phyloP scores from a whole-genome alignment of 1,139 yeast genomes.

The Zygosaccharomyces sapae region DNA sequence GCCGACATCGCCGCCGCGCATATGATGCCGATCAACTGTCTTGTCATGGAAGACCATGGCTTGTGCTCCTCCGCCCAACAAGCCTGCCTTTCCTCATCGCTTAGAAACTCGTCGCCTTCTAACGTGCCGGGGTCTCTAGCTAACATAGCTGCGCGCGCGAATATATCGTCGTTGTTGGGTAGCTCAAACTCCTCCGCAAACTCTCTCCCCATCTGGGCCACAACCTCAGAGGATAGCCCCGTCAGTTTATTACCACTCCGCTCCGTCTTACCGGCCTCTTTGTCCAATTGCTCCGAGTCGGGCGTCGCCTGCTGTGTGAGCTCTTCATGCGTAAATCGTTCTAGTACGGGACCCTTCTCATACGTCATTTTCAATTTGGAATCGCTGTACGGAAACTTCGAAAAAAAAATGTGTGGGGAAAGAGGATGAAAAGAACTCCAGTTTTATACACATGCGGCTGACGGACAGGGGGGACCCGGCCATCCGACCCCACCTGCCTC shows the following conservation, averaged over 20 bases:
- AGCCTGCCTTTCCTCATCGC: conserved; percentile 55
- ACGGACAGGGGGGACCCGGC: conserved; percentile 1
- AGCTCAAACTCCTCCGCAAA: conserved; percentile 61
- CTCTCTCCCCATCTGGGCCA: conserved; percentile 64
- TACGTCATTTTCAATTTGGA: background rate
- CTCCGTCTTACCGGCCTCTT: conserved; percentile 9
- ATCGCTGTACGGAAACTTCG: too few relatives aligned
- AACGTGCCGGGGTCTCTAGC: conserved; percentile 63
- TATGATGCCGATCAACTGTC: conserved; percentile 56
- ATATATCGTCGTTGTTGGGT: conserved; percentile 52
- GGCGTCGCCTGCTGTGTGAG: background rate
- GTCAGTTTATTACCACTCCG: conserved; percentile 49
- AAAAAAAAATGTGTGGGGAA: background rate
- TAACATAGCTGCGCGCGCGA: conserved; percentile 70
- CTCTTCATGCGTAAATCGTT: conserved; percentile 2
- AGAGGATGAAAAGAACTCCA: background rate
- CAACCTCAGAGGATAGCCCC: conserved; percentile 61
- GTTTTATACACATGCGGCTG: conserved; percentile 1
- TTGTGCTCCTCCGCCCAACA: conserved; percentile 53
- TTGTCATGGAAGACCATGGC: conserved; percentile 48
- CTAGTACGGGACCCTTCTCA: background rate
- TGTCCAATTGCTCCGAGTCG: conserved; percentile 2
- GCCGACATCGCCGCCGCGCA: conserved; percentile 84
- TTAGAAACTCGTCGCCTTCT: conserved; percentile 53
- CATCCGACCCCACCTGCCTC: too few relatives aligned